Evolutionary conservation across 2,329 filamentous ascomycete genomes (phyloP).

Genomic region (Cercospora janseana): DNA sequence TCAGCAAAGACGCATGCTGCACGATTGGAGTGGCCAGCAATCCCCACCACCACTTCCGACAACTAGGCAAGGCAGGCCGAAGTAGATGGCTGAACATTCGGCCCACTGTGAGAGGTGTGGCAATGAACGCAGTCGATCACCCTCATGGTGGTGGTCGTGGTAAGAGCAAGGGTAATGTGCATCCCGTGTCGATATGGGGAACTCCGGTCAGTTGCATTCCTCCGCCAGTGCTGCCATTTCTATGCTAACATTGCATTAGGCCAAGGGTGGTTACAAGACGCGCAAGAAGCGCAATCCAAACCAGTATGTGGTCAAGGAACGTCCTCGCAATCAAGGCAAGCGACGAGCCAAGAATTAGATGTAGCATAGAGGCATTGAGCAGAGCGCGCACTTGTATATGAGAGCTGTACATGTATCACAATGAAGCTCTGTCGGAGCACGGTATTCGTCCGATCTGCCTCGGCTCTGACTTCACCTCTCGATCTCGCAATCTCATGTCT

Average conservation of each 20-base stretch:
- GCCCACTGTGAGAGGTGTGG: constrained; percentile 92
- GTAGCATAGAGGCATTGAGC: neutral
- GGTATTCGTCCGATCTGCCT: constrained; percentile 2
- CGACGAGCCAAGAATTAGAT: constrained; percentile 52
- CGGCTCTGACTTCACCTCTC: constrained; percentile 10
- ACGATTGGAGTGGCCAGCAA: constrained; percentile 96
- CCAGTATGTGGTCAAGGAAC: constrained; percentile 81
- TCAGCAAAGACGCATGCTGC: constrained; percentile 88
- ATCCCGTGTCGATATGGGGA: constrained; percentile 96
- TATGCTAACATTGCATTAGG: constrained; percentile 38
- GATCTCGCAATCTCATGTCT: neutral
- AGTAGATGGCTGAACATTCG: constrained; percentile 91
- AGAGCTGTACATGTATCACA: neutral
- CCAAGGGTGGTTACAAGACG: constrained; percentile 90
- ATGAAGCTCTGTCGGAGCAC: neutral
- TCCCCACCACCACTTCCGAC: constrained; percentile 81
- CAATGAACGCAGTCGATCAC: constrained; percentile 99
- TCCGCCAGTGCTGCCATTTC: constrained; percentile 2
- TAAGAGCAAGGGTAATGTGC: constrained; percentile 97
- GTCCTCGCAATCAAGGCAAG: constrained; percentile 88
- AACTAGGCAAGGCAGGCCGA: constrained; percentile 92
- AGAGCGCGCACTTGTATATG: neutral
- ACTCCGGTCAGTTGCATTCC: constrained; percentile 66
- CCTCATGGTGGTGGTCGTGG: constrained; percentile 98
- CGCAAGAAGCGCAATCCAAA: constrained; percentile 84